These are phyloP conservation scores for Parietaria judaica DNA, from an alignment of 306 rosid genomes.

Conservation along the genomic window DNA sequence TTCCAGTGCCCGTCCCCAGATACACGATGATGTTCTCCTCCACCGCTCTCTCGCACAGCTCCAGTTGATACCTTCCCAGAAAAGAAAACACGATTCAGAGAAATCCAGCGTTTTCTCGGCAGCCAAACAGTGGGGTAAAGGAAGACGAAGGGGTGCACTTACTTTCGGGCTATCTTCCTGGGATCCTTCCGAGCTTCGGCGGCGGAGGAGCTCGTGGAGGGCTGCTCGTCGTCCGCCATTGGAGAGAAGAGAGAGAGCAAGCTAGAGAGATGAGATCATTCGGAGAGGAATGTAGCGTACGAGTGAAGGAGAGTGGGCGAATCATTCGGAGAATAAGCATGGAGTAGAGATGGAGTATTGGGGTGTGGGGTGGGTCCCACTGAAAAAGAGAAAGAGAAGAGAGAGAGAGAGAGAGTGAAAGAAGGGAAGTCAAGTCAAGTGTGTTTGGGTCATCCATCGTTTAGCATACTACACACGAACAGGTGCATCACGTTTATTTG, in stretches of 20 bases:
- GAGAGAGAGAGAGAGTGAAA: not conserved
- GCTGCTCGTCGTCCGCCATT: not conserved
- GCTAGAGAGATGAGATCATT: not conserved
- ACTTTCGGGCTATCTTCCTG: slow-evolving; percentile 53
- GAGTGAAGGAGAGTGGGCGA: no score
- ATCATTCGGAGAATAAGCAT: no score
- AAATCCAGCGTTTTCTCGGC: slow-evolving; percentile 9
- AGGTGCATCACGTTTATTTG: no score
- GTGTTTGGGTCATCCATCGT: no score
- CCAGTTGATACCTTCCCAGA: slow-evolving; percentile 68
- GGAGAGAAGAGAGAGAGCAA: not conserved
- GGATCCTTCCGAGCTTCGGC: slow-evolving; percentile 44
- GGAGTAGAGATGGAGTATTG: not conserved
- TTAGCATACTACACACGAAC: no score
- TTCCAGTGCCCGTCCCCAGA: slow-evolving; percentile 91
- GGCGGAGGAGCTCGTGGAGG: not conserved
- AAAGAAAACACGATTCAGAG: not conserved
- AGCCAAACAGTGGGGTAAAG: slow-evolving; percentile 4
- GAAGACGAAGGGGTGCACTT: not conserved
- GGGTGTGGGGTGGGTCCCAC: not conserved
- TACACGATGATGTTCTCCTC: slow-evolving; percentile 85
- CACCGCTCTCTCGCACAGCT: slow-evolving; percentile 69
- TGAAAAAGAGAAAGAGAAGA: no score
- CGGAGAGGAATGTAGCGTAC: not conserved
- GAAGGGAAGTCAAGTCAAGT: no score